Evolutionary conservation across 768 basidiomycete genomes (phyloP).

Genomic region (Harrya chromipes): DNA sequence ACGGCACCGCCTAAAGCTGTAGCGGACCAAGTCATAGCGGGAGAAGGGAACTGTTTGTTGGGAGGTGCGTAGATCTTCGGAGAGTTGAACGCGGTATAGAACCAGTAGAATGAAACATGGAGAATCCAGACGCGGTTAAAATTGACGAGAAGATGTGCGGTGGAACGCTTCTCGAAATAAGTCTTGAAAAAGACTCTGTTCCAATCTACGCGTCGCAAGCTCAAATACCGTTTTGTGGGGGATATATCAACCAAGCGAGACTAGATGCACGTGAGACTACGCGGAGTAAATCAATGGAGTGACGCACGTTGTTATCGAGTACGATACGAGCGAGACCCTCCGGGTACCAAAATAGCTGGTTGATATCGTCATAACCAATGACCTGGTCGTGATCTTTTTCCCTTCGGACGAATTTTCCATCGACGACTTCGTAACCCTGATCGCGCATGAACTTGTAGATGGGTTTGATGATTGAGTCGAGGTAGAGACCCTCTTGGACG

Average conservation of each 20-base stretch:
- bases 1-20: constrained; percentile 95
- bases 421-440: constrained; percentile 93
- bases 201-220: constrained; percentile 91
- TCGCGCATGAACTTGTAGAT: constrained; percentile 95
- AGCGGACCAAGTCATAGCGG: constrained; percentile 94
- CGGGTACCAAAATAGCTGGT: constrained; percentile 99
- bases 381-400: constrained; percentile 95
- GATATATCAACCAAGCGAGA: constrained; percentile 89
- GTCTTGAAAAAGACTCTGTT: constrained; percentile 97
- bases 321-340: constrained; percentile 95
- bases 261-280: constrained; percentile 37
- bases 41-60: constrained; percentile 62
- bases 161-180: constrained; percentile 94
- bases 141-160: constrained; percentile 92
- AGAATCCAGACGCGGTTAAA: constrained; percentile 99
- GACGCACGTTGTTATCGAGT: constrained; percentile 75
- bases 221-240: constrained; percentile 91
- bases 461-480: constrained; percentile 89
- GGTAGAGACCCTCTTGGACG: constrained; percentile 91
- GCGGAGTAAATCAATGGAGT: neutral
- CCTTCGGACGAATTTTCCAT: constrained; percentile 90
- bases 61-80: constrained; percentile 84
- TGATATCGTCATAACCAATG: constrained; percentile 99
- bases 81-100: constrained; percentile 97
- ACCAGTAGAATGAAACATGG: constrained; percentile 92